Conservation (phyloP, 768 basidiomycete species). For the Psilocybe azurescens region DNA sequence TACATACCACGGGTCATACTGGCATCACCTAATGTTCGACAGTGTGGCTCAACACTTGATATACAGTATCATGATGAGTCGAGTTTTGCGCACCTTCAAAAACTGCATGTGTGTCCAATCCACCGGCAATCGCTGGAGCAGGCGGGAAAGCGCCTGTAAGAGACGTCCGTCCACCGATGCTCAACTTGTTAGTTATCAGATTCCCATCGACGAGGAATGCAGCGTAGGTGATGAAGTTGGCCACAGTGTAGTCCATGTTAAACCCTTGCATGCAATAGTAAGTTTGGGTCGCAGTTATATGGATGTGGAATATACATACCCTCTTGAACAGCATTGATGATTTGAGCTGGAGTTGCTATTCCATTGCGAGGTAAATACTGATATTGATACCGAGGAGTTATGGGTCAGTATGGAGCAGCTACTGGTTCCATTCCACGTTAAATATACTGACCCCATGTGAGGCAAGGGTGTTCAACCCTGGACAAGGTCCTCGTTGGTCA, state of each 20-base stretch:
- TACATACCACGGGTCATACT: slow-evolving; percentile 26
- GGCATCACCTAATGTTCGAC: slow-evolving; percentile 9
- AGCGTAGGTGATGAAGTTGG: slow-evolving; percentile 28
- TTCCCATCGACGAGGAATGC: slow-evolving; percentile 31
- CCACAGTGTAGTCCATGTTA: slow-evolving; percentile 28
- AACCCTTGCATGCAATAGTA: slow-evolving; percentile 14
- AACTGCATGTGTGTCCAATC: slow-evolving; percentile 29
- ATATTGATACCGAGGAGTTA: not conserved
- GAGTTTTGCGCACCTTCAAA: slow-evolving; percentile 20
- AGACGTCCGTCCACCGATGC: slow-evolving; percentile 26
- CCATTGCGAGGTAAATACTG: slow-evolving; percentile 23
- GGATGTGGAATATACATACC: slow-evolving; percentile 1
- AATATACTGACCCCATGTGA: slow-evolving; percentile 26
- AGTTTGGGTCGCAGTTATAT: no score
- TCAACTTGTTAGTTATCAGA: slow-evolving; percentile 27
- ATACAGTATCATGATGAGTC: no score
- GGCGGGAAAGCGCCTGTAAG: slow-evolving; percentile 28
- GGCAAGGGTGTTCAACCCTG: slow-evolving; percentile 29
- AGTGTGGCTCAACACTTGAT: not conserved
- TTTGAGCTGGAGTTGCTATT: slow-evolving; percentile 22
- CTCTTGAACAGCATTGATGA: slow-evolving; percentile 23
- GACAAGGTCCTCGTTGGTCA: slow-evolving; percentile 29
- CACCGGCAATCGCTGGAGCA: slow-evolving; percentile 28
- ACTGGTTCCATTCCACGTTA: not conserved
- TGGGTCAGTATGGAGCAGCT: no score